These are phyloP conservation scores for Hypoxylon sp. DNA, from an alignment of 2,329 filamentous ascomycete species.

Conservation along the genomic window DNA sequence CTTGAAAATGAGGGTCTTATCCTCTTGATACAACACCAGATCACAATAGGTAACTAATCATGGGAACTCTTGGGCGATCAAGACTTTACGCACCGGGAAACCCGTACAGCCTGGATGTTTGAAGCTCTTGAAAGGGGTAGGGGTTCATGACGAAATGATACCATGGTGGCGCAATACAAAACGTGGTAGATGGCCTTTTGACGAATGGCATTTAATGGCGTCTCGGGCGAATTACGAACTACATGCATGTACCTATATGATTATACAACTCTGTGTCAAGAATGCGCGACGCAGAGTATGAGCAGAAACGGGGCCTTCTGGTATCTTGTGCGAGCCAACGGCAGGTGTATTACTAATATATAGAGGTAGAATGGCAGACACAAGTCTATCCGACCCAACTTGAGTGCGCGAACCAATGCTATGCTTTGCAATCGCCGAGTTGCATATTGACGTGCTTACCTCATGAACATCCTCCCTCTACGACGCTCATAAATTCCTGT, in stretches of 20 bases:
- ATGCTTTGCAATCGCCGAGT: not conserved
- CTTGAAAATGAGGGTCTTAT: not conserved
- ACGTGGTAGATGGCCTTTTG: constrained; percentile 35
- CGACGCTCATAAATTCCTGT: too few relatives aligned
- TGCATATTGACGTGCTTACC: not conserved
- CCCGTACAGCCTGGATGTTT: constrained; percentile 8
- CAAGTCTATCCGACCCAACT: constrained; percentile 23
- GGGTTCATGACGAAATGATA: constrained; percentile 34
- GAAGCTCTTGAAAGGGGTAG: constrained; percentile 21
- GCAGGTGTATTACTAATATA: constrained; percentile 42
- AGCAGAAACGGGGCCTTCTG: constrained; percentile 1
- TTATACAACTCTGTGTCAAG: constrained; percentile 6
- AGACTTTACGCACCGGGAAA: constrained; percentile 21
- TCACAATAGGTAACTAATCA: constrained; percentile 22
- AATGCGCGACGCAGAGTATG: not conserved
- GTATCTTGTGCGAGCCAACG: constrained; percentile 7
- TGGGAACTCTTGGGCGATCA: constrained; percentile 18
- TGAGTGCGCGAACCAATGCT: constrained; percentile 3
- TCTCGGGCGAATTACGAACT: constrained; percentile 29
- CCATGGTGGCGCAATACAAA: constrained; percentile 36
- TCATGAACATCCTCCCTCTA: not conserved
- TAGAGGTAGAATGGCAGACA: constrained; percentile 34
- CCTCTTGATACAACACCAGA: constrained; percentile 10
- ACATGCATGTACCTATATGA: too few relatives aligned
- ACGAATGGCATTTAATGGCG: constrained; percentile 39